phyloP scores from a whole-genome alignment of 345 rosid species.

The Murraya koenigii region DNA sequence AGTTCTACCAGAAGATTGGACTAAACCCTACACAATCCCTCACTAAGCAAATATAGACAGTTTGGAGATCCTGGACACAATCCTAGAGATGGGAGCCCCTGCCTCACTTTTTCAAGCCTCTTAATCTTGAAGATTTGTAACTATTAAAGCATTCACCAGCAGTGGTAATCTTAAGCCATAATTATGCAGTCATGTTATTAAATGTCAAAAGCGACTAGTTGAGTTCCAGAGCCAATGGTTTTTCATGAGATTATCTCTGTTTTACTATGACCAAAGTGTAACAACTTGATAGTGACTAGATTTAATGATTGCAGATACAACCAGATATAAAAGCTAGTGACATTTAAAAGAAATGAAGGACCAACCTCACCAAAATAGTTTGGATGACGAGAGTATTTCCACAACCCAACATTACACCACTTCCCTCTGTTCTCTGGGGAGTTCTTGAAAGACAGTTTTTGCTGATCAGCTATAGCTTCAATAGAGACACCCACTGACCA shows the following conservation, averaged over 20 bases:
- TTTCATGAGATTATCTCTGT: neutral
- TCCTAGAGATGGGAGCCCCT: no score
- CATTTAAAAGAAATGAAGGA: slow-evolving; percentile 10
- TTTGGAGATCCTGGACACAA: no score
- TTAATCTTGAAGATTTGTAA: neutral
- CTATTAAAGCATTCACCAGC: neutral
- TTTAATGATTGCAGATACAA: neutral
- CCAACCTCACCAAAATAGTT: slow-evolving; percentile 95
- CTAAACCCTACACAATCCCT: neutral
- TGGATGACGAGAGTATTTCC: slow-evolving; percentile 88
- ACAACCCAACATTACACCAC: slow-evolving; percentile 82
- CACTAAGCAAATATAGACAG: neutral
- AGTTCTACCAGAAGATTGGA: neutral
- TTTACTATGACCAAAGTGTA: neutral
- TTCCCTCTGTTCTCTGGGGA: slow-evolving; percentile 73
- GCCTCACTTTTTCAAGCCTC: no score
- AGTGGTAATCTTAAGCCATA: neutral
- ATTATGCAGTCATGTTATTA: neutral
- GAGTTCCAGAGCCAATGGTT: neutral
- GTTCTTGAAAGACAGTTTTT: slow-evolving; percentile 76
- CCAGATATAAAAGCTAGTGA: neutral
- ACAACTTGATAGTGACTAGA: neutral
- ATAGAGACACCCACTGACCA: slow-evolving; percentile 57
- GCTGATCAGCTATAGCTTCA: slow-evolving; percentile 88
- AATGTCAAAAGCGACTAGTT: neutral